Evolutionary conservation across 2,329 filamentous ascomycete genomes (phyloP).

Genomic region (Pestalotiopsis sp.): DNA sequence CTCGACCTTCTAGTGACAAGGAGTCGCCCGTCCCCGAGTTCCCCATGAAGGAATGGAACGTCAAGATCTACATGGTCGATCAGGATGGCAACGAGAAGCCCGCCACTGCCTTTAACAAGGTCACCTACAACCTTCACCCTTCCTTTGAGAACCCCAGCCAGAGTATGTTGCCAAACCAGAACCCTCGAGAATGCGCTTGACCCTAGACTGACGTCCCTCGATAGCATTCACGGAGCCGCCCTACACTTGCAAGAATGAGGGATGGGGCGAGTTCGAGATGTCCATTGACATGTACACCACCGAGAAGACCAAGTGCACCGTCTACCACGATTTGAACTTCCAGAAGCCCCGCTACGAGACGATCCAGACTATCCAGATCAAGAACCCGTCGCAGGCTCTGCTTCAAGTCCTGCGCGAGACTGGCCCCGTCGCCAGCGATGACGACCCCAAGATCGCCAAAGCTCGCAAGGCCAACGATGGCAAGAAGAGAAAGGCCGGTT

Average conservation of each 20-base stretch:
- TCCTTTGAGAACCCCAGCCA: constrained; percentile 88
- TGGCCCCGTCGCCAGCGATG: constrained; percentile 79
- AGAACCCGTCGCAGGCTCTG: constrained; percentile 88
- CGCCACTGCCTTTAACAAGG: constrained; percentile 88
- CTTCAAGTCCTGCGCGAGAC: constrained; percentile 79
- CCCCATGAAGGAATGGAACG: constrained; percentile 90
- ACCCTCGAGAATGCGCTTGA: background rate
- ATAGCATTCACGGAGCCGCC: constrained; percentile 80
- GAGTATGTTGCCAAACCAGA: constrained; percentile 58
- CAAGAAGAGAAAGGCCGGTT: constrained; percentile 76
- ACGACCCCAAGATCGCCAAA: constrained; percentile 66
- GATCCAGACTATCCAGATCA: constrained; percentile 81
- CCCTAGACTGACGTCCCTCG: constrained; percentile 17
- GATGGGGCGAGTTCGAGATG: constrained; percentile 99
- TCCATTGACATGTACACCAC: constrained; percentile 78
- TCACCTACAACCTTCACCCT: constrained; percentile 89
- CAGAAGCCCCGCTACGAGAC: constrained; percentile 78
- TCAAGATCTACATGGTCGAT: constrained; percentile 82
- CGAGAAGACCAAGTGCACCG: constrained; percentile 75
- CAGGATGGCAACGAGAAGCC: constrained; percentile 82
- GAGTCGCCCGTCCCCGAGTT: constrained; percentile 82
- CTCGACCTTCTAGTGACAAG: constrained; percentile 63
- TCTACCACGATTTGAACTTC: constrained; percentile 94
- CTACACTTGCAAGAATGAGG: constrained; percentile 89
- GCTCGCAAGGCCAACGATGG: constrained; percentile 54